Evolutionary conservation across 208 protist genomes (phyloP).

Genomic region (Strigomonas culicis): DNA sequence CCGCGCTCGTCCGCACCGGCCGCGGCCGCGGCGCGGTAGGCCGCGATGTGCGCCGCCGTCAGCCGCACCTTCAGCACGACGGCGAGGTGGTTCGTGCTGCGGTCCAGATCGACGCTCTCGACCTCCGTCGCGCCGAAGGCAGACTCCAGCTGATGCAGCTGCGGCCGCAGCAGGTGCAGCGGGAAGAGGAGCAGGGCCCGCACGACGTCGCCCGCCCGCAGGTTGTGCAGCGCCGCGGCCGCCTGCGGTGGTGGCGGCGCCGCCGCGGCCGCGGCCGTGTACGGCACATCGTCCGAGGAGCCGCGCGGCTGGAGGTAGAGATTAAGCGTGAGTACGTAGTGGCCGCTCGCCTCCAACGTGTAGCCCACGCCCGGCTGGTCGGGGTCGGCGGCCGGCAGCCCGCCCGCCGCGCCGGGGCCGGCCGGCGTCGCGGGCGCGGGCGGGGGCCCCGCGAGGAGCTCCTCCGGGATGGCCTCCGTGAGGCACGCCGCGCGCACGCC

Average conservation of each 20-base stretch:
- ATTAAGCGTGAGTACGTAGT: slow-evolving; percentile 38
- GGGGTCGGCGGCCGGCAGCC: too few relatives aligned
- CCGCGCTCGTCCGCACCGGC: not conserved
- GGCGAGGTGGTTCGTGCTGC: slow-evolving; percentile 55
- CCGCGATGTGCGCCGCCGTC: slow-evolving; percentile 35
- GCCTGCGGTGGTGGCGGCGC: not conserved
- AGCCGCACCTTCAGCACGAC: slow-evolving; percentile 48
- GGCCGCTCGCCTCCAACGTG: slow-evolving; percentile 26
- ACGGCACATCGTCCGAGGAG: slow-evolving; percentile 14
- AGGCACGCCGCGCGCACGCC: slow-evolving; percentile 19
- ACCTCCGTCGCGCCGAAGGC: slow-evolving; percentile 29
- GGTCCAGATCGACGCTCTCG: slow-evolving; percentile 52
- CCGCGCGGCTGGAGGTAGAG: slow-evolving; percentile 25
- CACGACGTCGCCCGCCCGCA: slow-evolving; percentile 45
- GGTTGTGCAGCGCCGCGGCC: not conserved
- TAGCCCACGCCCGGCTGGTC: slow-evolving; percentile 34
- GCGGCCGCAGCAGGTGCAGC: slow-evolving; percentile 63
- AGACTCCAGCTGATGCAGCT: slow-evolving; percentile 58
- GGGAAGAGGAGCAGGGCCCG: slow-evolving; percentile 61
- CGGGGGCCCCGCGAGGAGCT: not conserved
- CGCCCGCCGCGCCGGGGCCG: not conserved
- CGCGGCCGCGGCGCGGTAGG: slow-evolving; percentile 23
- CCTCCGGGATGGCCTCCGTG: slow-evolving; percentile 13
- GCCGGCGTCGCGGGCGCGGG: not conserved
- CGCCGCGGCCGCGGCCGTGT: not conserved